These are phyloP conservation scores for Protomyces arabidopsidicola DNA, from an alignment of 1,139 yeast species.

Conservation along the genomic window DNA sequence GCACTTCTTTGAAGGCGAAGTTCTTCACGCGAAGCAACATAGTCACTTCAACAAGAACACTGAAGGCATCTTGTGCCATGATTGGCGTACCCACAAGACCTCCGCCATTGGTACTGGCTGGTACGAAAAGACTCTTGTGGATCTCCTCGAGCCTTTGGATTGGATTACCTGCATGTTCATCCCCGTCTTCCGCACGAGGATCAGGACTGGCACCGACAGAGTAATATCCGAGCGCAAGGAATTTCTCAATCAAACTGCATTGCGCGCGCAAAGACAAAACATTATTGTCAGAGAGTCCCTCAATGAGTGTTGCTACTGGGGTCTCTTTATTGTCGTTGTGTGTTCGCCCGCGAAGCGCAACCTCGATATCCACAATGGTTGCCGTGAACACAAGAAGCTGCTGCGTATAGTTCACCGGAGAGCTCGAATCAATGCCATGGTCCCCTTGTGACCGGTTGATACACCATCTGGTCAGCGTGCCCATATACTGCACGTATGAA, in stretches of 20 bases:
- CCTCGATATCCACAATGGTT: conserved; percentile 15
- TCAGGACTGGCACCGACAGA: background rate
- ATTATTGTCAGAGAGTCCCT: conserved; percentile 20
- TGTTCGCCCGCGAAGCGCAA: conserved; percentile 15
- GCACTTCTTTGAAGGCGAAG: background rate
- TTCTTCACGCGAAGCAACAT: background rate
- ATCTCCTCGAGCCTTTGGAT: background rate
- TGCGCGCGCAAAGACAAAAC: conserved; percentile 9
- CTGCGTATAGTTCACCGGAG: background rate
- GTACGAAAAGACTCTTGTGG: background rate
- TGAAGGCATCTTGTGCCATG: conserved; percentile 1
- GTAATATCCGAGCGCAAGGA: background rate
- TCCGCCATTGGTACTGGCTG: background rate
- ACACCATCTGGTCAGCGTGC: background rate
- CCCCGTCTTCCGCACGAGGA: background rate
- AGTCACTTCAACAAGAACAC: background rate
- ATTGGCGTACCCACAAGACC: background rate
- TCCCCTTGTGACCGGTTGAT: background rate
- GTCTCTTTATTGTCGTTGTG: conserved; percentile 15
- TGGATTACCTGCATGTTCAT: background rate
- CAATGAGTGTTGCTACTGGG: conserved; percentile 5
- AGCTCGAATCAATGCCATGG: background rate
- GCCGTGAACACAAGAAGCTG: background rate
- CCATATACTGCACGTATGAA: background rate
- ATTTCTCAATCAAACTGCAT: background rate